Base-by-base conservation (phyloP, 163 green algal species). In the Chloroidium sp. region DNA sequence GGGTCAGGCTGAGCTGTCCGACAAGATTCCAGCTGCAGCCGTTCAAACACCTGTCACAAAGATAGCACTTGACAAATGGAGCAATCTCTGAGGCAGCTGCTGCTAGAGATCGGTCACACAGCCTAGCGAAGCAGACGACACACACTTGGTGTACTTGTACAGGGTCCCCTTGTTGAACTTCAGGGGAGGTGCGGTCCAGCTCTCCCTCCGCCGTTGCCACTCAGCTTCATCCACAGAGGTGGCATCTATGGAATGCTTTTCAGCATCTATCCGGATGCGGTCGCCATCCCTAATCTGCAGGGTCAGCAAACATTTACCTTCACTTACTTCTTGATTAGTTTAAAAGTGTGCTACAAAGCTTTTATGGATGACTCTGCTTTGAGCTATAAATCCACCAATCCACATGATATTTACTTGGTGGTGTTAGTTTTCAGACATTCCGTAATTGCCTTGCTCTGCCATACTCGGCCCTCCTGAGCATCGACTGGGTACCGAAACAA, bases 61-160 rank as follows among this genome's bases (percentile, higher is more conserved):
- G 36, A 36, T 36, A 36, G 36, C 36, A 36, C 36, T 36, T 36
- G 36, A 36, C 36, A 36, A 36, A 36, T 36, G 36, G 36, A 36
- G 36, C 10, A 10, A 72, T 72, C 6, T 72, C 67, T n/a, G 67
- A 72, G 10, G 67, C 67, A 72, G 6, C 67, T n/a, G 10, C 6
- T n/a, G 87, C 80, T 36, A 97, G n/a, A 82, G 59, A 81, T 99
- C 96, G 36, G 96, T 99, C 13, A 99, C 88, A 83, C 96, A 99
- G 62, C 96, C 96, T 76, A 91, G 77, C 3, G 87, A 94, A 0
- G 96, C 96, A 6, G 86, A 92, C 0, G 80, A 83, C 4, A 99
- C 96, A 74, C 84, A 90, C 89, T 98, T 98, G 89, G 97, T 97
- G 91, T 98, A 99, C 90, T 99, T 99, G 90, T 97, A 97, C 61